Evolutionary conservation across 306 rosid genomes (phyloP).

Genomic region (Prunus mongolica): DNA sequence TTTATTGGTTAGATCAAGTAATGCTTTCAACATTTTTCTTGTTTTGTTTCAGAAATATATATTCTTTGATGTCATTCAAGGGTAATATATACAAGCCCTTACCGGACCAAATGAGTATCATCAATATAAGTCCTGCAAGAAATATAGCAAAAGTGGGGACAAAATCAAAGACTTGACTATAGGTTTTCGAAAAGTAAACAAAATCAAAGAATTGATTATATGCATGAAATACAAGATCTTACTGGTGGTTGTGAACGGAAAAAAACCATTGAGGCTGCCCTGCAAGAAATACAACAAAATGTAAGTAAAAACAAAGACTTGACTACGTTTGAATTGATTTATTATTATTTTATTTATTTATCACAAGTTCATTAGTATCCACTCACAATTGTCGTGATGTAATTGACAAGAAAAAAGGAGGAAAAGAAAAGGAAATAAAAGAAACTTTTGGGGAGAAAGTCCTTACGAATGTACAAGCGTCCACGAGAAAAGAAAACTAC

Average conservation of each 20-base stretch:
- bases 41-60: neutral
- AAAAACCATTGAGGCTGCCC: neutral
- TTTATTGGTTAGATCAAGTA: too few species aligned
- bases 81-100: neutral
- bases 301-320: too few species aligned
- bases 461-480: neutral
- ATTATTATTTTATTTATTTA: too few species aligned
- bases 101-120: neutral
- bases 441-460: neutral
- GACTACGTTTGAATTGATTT: too few species aligned
- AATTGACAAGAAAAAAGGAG: neutral
- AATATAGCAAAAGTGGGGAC: neutral
- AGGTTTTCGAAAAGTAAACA: neutral
- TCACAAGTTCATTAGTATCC: neutral
- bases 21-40: neutral
- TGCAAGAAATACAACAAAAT: neutral
- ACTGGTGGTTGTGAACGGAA: neutral
- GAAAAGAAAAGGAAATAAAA: neutral
- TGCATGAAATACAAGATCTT: neutral
- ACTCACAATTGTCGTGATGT: neutral
- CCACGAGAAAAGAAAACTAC: neutral
- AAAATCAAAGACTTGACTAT: conserved; percentile 13
- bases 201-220: neutral
- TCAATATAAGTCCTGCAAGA: neutral
- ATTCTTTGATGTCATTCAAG: too few species aligned